Percentiles rank a stretch among this genome's conserved stretches.
These are phyloP conservation scores for Arctostaphylos glauca DNA, from an alignment of 148 eudicot species.

Conservation along the genomic window DNA sequence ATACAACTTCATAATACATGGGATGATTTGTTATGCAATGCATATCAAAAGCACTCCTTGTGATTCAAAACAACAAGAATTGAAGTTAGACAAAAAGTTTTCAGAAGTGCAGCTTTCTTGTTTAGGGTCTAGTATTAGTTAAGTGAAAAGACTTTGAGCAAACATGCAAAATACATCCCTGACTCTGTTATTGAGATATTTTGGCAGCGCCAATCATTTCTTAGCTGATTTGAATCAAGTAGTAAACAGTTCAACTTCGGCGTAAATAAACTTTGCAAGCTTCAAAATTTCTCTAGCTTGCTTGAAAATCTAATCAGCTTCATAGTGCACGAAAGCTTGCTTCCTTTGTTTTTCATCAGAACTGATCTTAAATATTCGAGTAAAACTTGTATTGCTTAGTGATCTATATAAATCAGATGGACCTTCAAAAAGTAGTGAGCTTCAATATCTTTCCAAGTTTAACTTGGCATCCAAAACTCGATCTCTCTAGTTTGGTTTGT, in stretches of 20 bases:
- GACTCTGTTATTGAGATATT: no score
- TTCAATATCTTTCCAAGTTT: background rate
- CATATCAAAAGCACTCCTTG: background rate
- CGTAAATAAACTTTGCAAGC: background rate
- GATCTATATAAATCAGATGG: background rate
- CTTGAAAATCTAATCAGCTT: background rate
- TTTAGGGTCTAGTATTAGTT: background rate
- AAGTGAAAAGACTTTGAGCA: no score
- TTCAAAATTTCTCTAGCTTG: background rate
- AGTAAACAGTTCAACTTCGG: background rate
- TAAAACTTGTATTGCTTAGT: background rate
- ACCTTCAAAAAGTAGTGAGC: background rate
- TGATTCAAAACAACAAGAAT: background rate
- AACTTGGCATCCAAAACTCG: background rate
- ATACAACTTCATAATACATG: background rate
- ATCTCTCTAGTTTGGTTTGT: background rate
- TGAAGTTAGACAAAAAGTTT: background rate
- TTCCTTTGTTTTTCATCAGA: background rate
- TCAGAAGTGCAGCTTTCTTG: background rate
- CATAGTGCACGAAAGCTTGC: background rate
- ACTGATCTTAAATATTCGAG: background rate
- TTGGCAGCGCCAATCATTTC: background rate
- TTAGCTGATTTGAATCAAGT: background rate
- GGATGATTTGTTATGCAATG: background rate
- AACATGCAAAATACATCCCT: no score